phyloP scores from a whole-genome alignment of 2,329 filamentous ascomycete genomes.

The Xylaria sp. region DNA sequence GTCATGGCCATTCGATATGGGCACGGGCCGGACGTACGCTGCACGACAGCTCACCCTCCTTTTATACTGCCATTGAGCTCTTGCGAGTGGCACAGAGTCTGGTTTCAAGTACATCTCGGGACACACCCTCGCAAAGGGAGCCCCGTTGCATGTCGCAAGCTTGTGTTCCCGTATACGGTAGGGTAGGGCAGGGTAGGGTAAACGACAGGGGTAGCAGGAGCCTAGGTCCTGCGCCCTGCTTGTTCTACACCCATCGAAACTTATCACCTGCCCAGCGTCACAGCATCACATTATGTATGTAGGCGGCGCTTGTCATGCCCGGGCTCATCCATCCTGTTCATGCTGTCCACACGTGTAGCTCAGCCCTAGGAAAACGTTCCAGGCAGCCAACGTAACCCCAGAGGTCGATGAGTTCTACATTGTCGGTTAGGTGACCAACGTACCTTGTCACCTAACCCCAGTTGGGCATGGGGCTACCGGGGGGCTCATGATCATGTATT shows the following conservation, averaged over 20 bases:
- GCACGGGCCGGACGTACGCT: background rate
- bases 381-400: conserved; percentile 18
- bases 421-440: conserved; percentile 21
- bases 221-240: conserved; percentile 18
- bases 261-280: conserved; percentile 33
- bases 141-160: conserved; percentile 12
- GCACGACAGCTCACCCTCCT: conserved; percentile 1
- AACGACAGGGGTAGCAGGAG: conserved; percentile 22
- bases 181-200: conserved; percentile 3
- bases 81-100: conserved; percentile 9
- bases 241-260: conserved; percentile 16
- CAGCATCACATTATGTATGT: too few relatives aligned
- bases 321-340: conserved; percentile 24
- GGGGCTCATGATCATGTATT: conserved; percentile 35
- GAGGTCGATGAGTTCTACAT: background rate
- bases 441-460: conserved; percentile 21
- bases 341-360: conserved; percentile 28
- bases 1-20: background rate
- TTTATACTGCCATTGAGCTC: background rate
- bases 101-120: conserved; percentile 20
- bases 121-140: conserved; percentile 10
- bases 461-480: conserved; percentile 28
- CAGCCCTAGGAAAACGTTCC: conserved; percentile 31
- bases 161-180: conserved; percentile 11
- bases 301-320: conserved; percentile 29